These are phyloP conservation scores for Kingdonia uniflora DNA, from an alignment of 164 flowering plant genomes.

Conservation along the genomic window DNA sequence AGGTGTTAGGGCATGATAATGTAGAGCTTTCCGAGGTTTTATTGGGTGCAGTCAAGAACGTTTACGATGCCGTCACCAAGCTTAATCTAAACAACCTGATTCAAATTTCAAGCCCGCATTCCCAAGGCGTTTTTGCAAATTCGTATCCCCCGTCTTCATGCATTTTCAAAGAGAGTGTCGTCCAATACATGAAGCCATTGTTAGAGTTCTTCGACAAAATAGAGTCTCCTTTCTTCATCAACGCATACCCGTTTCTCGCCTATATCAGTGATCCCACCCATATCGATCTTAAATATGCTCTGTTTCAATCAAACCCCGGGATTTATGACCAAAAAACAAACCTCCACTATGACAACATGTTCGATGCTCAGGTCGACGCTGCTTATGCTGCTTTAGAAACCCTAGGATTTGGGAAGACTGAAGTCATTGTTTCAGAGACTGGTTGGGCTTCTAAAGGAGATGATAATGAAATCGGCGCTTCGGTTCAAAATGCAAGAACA, in stretches of 20 bases:
- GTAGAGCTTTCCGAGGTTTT: constrained; percentile 45
- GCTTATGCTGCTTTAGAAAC: constrained; percentile 68
- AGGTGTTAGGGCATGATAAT: constrained; percentile 47
- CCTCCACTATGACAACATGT: constrained; percentile 82
- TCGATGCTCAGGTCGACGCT: constrained; percentile 68
- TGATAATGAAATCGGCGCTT: constrained; percentile 54
- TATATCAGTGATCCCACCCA: constrained; percentile 53
- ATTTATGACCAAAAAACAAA: constrained; percentile 54
- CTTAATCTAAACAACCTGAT: constrained; percentile 26
- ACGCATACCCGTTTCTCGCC: constrained; percentile 81
- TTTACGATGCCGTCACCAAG: constrained; percentile 39
- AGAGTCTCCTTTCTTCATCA: constrained; percentile 65
- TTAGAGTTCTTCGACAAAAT: constrained; percentile 52
- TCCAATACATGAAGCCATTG: constrained; percentile 61
- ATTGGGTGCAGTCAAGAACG: constrained; percentile 58
- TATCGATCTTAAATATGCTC: constrained; percentile 64
- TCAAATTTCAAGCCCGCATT: constrained; percentile 61
- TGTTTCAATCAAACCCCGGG: constrained; percentile 49
- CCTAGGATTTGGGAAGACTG: constrained; percentile 49
- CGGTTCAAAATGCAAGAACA: constrained; percentile 45
- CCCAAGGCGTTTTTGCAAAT: constrained; percentile 56
- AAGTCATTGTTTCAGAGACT: constrained; percentile 77
- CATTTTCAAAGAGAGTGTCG: constrained; percentile 40
- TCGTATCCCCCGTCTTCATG: constrained; percentile 78
- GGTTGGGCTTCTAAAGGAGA: constrained; percentile 90